These are phyloP conservation scores for Nakazawaea wyomingensis DNA, from an alignment of 805 yeast species.

Conservation along the genomic window DNA sequence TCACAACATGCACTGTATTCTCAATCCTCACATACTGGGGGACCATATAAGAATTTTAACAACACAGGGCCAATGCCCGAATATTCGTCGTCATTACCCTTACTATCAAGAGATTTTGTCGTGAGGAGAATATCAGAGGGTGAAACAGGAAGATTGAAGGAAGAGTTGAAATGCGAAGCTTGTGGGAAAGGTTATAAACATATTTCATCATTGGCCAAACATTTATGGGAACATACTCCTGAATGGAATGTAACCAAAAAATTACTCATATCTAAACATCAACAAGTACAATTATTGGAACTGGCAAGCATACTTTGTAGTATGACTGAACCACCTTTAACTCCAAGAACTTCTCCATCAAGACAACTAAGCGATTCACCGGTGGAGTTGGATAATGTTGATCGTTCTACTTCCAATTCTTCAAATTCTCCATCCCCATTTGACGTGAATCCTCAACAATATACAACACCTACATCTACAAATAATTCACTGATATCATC, in stretches of 20 bases:
- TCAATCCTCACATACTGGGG: constrained; percentile 7
- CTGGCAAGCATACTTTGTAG: constrained; percentile 75
- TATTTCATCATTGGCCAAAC: constrained; percentile 81
- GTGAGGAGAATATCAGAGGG: constrained; percentile 83
- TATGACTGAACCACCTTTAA: constrained; percentile 44
- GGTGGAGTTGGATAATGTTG: constrained; percentile 13
- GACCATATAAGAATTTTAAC: constrained; percentile 2
- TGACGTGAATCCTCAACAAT: constrained; percentile 11
- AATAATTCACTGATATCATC: constrained; percentile 12
- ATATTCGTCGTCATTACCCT: constrained; percentile 32
- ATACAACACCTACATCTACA: constrained; percentile 10
- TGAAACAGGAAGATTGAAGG: constrained; percentile 78
- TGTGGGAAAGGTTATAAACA: constrained; percentile 92
- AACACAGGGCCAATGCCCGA: constrained; percentile 3
- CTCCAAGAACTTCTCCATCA: constrained; percentile 4
- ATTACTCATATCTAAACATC: constrained; percentile 77
- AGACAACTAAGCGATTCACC: constrained; percentile 9
- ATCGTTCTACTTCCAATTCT: constrained; percentile 16
- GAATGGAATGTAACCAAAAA: constrained; percentile 89
- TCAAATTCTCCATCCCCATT: constrained; percentile 16
- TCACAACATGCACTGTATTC: background rate
- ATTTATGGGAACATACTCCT: constrained; percentile 91
- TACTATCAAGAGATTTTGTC: constrained; percentile 61
- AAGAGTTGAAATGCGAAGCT: constrained; percentile 81
- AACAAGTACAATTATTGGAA: constrained; percentile 77